Conservation (phyloP, 345 rosid genomes). For the Camelina hispida region DNA sequence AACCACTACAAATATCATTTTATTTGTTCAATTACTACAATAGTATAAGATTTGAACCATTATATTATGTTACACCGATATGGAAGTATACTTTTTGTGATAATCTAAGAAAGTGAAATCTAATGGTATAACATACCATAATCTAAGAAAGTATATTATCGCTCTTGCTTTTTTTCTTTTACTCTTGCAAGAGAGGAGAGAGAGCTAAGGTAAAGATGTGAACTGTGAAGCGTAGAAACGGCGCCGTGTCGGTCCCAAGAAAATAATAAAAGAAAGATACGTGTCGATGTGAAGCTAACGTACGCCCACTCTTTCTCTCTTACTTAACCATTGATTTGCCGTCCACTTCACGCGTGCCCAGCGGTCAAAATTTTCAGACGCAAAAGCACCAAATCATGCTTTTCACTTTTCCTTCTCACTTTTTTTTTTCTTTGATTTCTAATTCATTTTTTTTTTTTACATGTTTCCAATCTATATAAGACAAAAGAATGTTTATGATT, state of each 20-base stretch:
- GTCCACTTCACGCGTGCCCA: slow-evolving; percentile 71
- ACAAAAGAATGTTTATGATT: slow-evolving; percentile 8
- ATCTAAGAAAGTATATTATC: too few species aligned
- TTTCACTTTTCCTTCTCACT: not conserved
- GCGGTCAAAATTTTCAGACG: slow-evolving; percentile 58
- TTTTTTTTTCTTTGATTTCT: not conserved
- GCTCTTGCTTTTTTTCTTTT: not conserved
- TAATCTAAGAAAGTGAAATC: not conserved
- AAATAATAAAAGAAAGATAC: slow-evolving; percentile 23
- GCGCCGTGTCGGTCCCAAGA: slow-evolving; percentile 40
- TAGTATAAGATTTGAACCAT: not conserved
- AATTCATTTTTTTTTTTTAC: not conserved
- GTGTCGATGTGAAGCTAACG: slow-evolving; percentile 30
- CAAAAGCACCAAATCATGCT: slow-evolving; percentile 40
- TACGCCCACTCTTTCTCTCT: slow-evolving; percentile 28
- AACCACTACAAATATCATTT: not conserved
- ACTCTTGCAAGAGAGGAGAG: slow-evolving; percentile 15
- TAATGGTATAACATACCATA: too few species aligned
- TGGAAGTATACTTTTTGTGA: not conserved
- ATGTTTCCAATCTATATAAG: slow-evolving; percentile 11
- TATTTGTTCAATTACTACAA: not conserved
- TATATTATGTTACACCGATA: slow-evolving; percentile 8
- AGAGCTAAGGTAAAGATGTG: slow-evolving; percentile 22
- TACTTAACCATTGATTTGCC: slow-evolving; percentile 51
- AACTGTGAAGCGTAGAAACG: slow-evolving; percentile 41